Conservation (phyloP, 106 monocot genomes). For the Vanilla planifolia region DNA sequence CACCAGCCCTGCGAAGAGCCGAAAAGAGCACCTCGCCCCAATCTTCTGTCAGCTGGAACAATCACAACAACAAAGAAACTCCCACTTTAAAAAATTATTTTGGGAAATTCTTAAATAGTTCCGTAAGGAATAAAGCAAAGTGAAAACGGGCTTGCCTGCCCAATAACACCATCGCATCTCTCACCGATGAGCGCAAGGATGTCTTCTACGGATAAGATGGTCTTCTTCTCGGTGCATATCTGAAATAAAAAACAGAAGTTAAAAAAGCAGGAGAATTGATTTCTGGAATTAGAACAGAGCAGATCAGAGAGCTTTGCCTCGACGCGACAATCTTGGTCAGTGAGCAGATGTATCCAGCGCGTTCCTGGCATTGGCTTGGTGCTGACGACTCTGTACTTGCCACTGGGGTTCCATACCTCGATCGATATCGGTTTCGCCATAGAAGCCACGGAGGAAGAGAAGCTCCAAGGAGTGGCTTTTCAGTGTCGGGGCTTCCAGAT, state of each 20-base stretch:
- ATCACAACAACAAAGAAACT: background rate
- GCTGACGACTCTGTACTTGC: constrained; percentile 93
- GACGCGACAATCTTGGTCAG: constrained; percentile 92
- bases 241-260: background rate
- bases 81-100: background rate
- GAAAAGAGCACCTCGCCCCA: constrained; percentile 98
- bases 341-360: constrained; percentile 90
- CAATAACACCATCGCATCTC: constrained; percentile 89
- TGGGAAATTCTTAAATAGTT: too few species aligned
- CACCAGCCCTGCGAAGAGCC: constrained; percentile 80
- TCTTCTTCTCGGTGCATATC: constrained; percentile 98
- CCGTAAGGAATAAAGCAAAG: background rate
- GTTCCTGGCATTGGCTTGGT: constrained; percentile 99
- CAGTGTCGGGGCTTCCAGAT: background rate
- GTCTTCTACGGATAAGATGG: constrained; percentile 88
- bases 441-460: background rate
- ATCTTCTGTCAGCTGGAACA: constrained; percentile 82
- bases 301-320: constrained; percentile 30
- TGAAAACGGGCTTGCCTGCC: constrained; percentile 40
- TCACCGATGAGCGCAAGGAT: constrained; percentile 90
- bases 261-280: background rate
- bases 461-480: background rate
- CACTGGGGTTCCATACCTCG: constrained; percentile 94
- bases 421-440: constrained; percentile 90
- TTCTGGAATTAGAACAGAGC: background rate